Conservation (phyloP, 192 early-diverging fungal species). For the Backusella morwellensis region DNA sequence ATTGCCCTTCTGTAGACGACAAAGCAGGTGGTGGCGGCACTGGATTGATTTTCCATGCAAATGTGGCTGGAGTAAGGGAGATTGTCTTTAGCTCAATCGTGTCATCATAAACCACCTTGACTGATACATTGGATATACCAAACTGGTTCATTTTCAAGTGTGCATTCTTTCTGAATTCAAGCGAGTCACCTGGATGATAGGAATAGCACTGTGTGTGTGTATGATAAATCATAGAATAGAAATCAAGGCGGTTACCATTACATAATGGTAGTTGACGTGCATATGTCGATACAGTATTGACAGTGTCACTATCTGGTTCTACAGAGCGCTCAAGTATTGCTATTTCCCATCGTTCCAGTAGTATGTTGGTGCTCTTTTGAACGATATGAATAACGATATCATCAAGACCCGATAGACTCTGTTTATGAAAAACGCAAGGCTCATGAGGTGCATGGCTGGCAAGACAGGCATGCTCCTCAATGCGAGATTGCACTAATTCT, state of each 20-base stretch:
- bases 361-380: slow-evolving; percentile 1
- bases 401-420: neutral
- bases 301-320: neutral
- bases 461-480: neutral
- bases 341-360: slow-evolving; percentile 1
- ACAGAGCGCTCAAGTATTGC: neutral
- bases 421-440: neutral
- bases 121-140: neutral
- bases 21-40: neutral
- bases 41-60: neutral
- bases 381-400: slow-evolving; percentile 1
- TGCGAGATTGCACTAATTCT: neutral
- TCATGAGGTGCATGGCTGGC: slow-evolving; percentile 1
- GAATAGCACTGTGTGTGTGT: neutral
- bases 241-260: neutral
- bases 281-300: neutral
- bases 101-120: neutral
- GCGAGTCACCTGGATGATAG: neutral
- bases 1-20: neutral
- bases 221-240: neutral
- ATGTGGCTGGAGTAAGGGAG: neutral
- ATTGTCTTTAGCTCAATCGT: neutral
- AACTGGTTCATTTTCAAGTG: neutral
- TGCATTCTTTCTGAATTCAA: neutral
- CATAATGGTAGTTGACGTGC: neutral